Evolutionary conservation across 805 yeast species (phyloP), one percentile per base, ranked within the genome.

Genomic region (Nematodospora valgi): DNA sequence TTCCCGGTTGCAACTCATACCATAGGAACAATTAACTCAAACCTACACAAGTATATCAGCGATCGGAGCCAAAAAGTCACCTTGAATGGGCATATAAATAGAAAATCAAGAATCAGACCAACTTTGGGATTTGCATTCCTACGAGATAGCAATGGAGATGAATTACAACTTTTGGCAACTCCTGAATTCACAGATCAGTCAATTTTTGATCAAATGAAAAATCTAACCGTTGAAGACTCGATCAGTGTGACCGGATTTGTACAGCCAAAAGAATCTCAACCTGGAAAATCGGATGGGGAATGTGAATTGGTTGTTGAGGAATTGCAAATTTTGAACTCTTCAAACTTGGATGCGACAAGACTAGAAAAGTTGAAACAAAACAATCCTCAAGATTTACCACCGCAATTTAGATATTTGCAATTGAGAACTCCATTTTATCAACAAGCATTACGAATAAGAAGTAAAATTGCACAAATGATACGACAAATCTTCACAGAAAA

Each of bases 11-110:
- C 69, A n/a, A 54, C 66, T 4, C 61, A 57, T 37, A 40, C 49
- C 7, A 43, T 60, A n/a, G 29, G 28, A 2, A 40, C 38, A 17
- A 37, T 52, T 4, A 26, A 31, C n/a, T 5, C 15, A 18, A 28
- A 43, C 10, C 27, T 52, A 7, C 45, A 44, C 3, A 8, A 27
- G 0, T 41, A 35, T 19, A 41, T 47, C 21, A 27, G 34, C 12
- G 32, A 31, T 29, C 30, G 14, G 11, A 21, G 16, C 8, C 27
- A 25, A 31, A 46, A 56, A 10, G 72, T 82, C 2, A 66, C 72
- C 0, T 45, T 91, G 6, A 77, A 86, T 43, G 98, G 98, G 0
- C 93, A 96, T 87, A 72, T 91, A 12, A 78, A 86, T 49, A 67
- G 74, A 15, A 80, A 81, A 44, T 93, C 96, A 0, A 71, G 82